Conservation (phyloP, 2,329 filamentous ascomycete species). For the Fusarium fujikuroi region DNA sequence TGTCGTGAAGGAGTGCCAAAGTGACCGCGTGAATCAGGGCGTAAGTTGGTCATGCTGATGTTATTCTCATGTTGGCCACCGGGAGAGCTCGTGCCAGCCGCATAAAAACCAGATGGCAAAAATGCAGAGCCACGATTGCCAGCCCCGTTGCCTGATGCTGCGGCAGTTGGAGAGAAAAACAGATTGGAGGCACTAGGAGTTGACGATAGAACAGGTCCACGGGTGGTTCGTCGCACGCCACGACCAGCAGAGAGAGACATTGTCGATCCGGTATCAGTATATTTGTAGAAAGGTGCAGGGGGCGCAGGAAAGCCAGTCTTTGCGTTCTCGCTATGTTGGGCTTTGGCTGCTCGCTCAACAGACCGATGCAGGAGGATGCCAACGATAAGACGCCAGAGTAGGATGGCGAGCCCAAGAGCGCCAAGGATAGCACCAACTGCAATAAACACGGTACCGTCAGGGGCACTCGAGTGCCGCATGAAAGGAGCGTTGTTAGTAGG, state of each 20-base stretch:
- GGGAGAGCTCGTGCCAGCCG: slow-evolving; percentile 69
- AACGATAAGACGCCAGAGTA: slow-evolving; percentile 88
- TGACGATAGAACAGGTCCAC: slow-evolving; percentile 63
- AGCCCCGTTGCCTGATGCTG: slow-evolving; percentile 69
- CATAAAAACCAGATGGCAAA: slow-evolving; percentile 91
- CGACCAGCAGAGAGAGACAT: slow-evolving; percentile 63
- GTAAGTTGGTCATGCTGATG: slow-evolving; percentile 70
- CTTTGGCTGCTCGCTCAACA: slow-evolving; percentile 84
- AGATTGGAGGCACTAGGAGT: slow-evolving; percentile 75
- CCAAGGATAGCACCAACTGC: slow-evolving; percentile 89
- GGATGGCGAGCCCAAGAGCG: slow-evolving; percentile 80
- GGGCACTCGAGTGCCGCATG: slow-evolving; percentile 86
- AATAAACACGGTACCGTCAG: slow-evolving; percentile 97
- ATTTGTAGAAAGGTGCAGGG: slow-evolving; percentile 72
- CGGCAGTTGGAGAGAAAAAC: slow-evolving; percentile 95
- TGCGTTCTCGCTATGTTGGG: slow-evolving; percentile 74
- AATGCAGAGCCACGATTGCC: slow-evolving; percentile 80
- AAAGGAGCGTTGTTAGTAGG: slow-evolving; percentile 87
- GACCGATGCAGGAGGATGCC: slow-evolving; percentile 93
- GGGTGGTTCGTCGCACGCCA: slow-evolving; percentile 61
- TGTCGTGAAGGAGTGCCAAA: slow-evolving; percentile 53
- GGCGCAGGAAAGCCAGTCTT: slow-evolving; percentile 73
- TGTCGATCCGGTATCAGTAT: slow-evolving; percentile 68
- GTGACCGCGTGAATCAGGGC: slow-evolving; percentile 67
- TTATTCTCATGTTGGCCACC: slow-evolving; percentile 60